Evolutionary conservation across 2,329 filamentous ascomycete species (phyloP), one percentile per base, ranked within the genome.

Genomic region (Colletotrichum sojae): DNA sequence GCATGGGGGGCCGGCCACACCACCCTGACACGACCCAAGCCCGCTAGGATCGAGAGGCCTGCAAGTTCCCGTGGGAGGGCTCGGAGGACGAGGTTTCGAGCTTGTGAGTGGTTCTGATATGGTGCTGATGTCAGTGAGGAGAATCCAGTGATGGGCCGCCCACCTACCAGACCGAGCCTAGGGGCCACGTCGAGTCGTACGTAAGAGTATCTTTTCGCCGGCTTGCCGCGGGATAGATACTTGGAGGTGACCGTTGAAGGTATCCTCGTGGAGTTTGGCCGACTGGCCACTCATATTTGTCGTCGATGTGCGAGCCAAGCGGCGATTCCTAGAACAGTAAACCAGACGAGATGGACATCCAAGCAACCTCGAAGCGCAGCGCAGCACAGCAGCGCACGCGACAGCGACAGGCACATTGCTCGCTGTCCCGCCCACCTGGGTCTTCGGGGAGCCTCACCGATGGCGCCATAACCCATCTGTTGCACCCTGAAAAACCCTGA

Each of bases 1-100:
- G 40, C 49, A 59, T 15, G 45, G 27, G 56, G 49, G n/a, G 12
- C 22, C 49, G 40, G 27, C 18, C 16, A 43, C 31, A 66, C 66
- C 39, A 49, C 67, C 67, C 56, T 48, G 56, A 66, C 62, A 67
- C 43, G n/a, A 67, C 62, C 49, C 67, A 69, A 69, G 62, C 62
- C 66, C 62, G 36, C 66, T 67, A 56, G 66, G 56, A 67, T 69
- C 67, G 62, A 15, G 51, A 61, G 51, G 55, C 66, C 66, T 60
- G 66, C 66, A 53, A 66, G 62, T 36, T 69, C 62, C 62, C 66
- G 66, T 66, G 40, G 43, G 39, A 60, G 25, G 55, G 22, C 22
- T 25, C 22, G 22, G 22, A 25, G 22, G 22, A 25, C 22, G 22
- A 25, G 62, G 62, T 20, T 31, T 36, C 6, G 31, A 25, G 62